Evolutionary conservation across 169 alveolate species (phyloP).

Genomic region (Perkinsus marinus): DNA sequence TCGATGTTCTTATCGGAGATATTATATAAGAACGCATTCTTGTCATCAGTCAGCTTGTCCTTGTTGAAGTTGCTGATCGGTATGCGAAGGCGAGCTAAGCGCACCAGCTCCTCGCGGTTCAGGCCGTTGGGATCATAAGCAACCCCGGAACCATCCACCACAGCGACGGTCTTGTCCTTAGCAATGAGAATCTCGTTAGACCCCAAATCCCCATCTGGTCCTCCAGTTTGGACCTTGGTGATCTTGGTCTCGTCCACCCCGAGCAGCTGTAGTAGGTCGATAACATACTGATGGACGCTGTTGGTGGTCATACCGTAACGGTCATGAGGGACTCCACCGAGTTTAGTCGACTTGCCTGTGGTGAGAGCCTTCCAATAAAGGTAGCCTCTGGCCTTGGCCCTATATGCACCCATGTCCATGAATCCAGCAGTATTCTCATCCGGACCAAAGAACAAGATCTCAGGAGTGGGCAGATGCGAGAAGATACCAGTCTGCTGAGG

Average conservation of each 20-base stretch:
- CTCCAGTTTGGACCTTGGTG: slow-evolving; percentile 62
- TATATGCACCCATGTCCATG: slow-evolving; percentile 65
- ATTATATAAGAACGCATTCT: not conserved
- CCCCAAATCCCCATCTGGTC: slow-evolving; percentile 78
- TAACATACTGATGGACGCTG: slow-evolving; percentile 17
- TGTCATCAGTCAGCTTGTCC: not conserved
- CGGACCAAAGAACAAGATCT: slow-evolving; percentile 9
- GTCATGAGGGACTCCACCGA: slow-evolving; percentile 77
- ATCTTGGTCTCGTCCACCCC: slow-evolving; percentile 44
- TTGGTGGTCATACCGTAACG: slow-evolving; percentile 65
- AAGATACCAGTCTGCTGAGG: slow-evolving; percentile 18
- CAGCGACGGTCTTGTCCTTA: slow-evolving; percentile 52
- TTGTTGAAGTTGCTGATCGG: slow-evolving; percentile 8
- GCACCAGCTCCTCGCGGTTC: slow-evolving; percentile 43
- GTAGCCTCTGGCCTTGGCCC: slow-evolving; percentile 38
- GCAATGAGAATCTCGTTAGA: slow-evolving; percentile 57
- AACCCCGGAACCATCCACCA: slow-evolving; percentile 68
- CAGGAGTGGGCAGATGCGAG: slow-evolving; percentile 3
- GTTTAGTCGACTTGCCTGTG: slow-evolving; percentile 57
- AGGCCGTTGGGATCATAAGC: slow-evolving; percentile 62
- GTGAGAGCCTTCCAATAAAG: slow-evolving; percentile 58
- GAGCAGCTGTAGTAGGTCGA: slow-evolving; percentile 34
- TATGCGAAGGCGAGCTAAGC: slow-evolving; percentile 39
- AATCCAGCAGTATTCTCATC: slow-evolving; percentile 42
- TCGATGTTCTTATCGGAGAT: slow-evolving; percentile 11